Base-by-base conservation (phyloP, 1,284 basidiomycete species). In the Vanrija pseudolonga region DNA sequence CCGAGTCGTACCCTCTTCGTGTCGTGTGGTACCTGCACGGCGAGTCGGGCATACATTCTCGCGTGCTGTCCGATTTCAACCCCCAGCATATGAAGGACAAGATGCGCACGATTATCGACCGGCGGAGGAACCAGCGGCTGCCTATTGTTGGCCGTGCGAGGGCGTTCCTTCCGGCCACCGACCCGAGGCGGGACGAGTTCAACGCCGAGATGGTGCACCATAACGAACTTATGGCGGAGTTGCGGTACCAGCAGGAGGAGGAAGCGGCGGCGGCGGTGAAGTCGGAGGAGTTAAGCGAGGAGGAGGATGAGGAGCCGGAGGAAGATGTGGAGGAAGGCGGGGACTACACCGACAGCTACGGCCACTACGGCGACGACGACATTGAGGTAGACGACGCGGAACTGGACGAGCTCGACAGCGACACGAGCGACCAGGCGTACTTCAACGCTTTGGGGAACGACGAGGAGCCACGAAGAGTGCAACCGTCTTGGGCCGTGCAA, bases 21-120 rank as follows among this genome's bases (percentile, higher is more conserved):
- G 67, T 69, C 3, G 66, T 66, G 1, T 62, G 59, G 58, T 61
- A 65, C 23, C 52, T 74, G 0, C 57, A 68, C 46, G 72, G 72
- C 22, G 71, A 71, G 42, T 51, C 50, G 42, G 72, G 69, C 0
- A 18, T 24, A 19, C 8, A 54, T 2, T 42, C 43, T 1, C 38
- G 59, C 15, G 17, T n/a, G 2, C 56, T 74, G 22, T 54, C 59
- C 43, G 32, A 57, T 24, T 69, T 60, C 54, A 69, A 65, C 45
- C 51, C 62, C 3, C 68, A 72, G 54, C 67, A 74, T 52, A 72
- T 74, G 71, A 69, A 68, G 43, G 65, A 67, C 40, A 71, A 71
- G 60, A 65, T 74, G 62, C 44, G 60, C 12, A 52, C 50, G 3
- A 64, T 66, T 6, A 60, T 69, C 11, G 39, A 47, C 17, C 49